Percentiles rank a stretch among this genome's conserved stretches.
phyloP scores from a whole-genome alignment of 148 eudicot species.

The Silene uniflora region DNA sequence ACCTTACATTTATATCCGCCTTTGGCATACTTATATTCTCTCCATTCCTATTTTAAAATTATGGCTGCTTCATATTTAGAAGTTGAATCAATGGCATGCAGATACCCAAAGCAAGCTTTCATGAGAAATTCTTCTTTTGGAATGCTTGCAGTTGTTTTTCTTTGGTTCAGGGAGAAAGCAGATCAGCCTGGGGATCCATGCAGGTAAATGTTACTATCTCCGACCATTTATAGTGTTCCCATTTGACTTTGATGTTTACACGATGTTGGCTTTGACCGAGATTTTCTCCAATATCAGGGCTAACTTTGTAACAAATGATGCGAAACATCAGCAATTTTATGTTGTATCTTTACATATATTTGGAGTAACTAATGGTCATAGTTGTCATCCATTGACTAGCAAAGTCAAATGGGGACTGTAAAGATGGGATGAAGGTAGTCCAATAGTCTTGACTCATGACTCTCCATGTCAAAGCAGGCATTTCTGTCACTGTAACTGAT shows the following conservation, averaged over 20 bases:
- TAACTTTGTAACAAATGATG: no score
- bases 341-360: no score
- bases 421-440: no score
- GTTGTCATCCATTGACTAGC: no score
- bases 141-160: neutral
- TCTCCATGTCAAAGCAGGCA: neutral
- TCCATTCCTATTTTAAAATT: neutral
- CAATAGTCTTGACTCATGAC: no score
- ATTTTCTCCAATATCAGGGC: no score
- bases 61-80: neutral
- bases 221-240: neutral
- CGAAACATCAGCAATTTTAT: no score
- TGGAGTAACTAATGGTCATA: no score
- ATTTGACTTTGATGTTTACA: no score
- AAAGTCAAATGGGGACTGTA: no score
- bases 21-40: neutral
- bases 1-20: neutral
- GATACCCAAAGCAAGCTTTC: slow-evolving; percentile 2
- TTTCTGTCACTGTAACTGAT: neutral
- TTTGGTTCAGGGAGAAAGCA: neutral
- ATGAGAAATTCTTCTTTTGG: neutral
- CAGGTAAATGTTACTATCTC: neutral
- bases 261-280: no score
- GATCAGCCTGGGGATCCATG: neutral
- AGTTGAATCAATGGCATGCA: neutral